These are phyloP conservation scores for Stachybotrys elegans DNA, from an alignment of 2,329 filamentous ascomycete genomes.

Conservation along the genomic window DNA sequence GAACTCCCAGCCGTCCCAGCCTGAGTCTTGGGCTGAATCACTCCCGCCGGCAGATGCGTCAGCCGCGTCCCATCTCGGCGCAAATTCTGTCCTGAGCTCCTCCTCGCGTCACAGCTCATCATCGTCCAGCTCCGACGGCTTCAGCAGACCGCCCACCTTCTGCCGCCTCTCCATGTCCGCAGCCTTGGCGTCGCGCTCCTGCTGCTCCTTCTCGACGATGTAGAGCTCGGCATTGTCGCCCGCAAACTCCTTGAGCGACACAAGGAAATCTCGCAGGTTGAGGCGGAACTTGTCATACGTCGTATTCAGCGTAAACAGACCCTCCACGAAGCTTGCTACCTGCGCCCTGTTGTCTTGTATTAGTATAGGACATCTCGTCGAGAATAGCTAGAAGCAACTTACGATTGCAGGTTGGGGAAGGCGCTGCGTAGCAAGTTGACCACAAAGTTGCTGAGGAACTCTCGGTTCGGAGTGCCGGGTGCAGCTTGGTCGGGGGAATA, in stretches of 20 bases:
- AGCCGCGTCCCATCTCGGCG: constrained; percentile 28
- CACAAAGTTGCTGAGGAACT: constrained; percentile 87
- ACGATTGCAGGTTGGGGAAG: constrained; percentile 89
- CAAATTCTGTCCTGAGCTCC: constrained; percentile 60
- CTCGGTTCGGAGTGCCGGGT: constrained; percentile 78
- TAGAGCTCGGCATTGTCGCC: constrained; percentile 94
- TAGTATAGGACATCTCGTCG: constrained; percentile 21
- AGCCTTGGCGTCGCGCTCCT: constrained; percentile 76
- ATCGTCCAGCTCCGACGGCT: constrained; percentile 94
- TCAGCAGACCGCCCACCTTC: constrained; percentile 92
- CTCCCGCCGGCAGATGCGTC: constrained; percentile 16
- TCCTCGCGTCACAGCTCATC: constrained; percentile 81
- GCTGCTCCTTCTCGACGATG: constrained; percentile 90
- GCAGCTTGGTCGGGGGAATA: constrained; percentile 81
- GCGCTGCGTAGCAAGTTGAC: constrained; percentile 79
- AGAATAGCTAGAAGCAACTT: constrained; percentile 33
- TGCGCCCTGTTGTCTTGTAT: constrained; percentile 56
- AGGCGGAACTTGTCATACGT: constrained; percentile 94
- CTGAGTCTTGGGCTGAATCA: constrained; percentile 18
- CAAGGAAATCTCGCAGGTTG: constrained; percentile 92
- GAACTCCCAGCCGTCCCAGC: constrained; percentile 58
- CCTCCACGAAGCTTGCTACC: constrained; percentile 85
- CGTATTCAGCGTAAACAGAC: constrained; percentile 81
- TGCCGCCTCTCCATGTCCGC: constrained; percentile 87
- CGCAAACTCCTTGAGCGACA: constrained; percentile 93